These are phyloP conservation scores for Kwoniella dejecticola DNA, from an alignment of 768 basidiomycete genomes.

Conservation along the genomic window DNA sequence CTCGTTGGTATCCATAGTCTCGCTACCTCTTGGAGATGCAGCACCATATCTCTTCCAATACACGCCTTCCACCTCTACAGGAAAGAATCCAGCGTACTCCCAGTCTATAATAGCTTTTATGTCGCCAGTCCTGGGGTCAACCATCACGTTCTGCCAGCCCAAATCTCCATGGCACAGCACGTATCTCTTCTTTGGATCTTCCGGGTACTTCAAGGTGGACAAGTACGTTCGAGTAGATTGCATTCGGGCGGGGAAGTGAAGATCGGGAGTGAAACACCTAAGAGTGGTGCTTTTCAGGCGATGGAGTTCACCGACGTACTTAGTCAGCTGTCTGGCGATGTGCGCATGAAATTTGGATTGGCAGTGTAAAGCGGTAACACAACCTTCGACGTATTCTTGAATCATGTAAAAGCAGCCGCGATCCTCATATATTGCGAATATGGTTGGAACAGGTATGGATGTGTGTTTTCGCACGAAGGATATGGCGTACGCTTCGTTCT, in stretches of 20 bases:
- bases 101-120: constrained; percentile 22
- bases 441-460: neutral
- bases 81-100: constrained; percentile 32
- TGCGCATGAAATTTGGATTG: no score
- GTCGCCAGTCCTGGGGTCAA: constrained; percentile 14
- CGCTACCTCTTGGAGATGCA: neutral
- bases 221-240: neutral
- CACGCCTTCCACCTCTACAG: constrained; percentile 14
- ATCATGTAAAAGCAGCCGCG: neutral
- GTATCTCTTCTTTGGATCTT: constrained; percentile 3
- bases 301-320: constrained; percentile 9
- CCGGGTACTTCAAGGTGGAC: neutral
- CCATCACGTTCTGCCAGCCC: constrained; percentile 15
- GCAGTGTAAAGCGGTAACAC: no score
- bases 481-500: neutral
- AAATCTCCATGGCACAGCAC: constrained; percentile 30
- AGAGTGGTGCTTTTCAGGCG: neutral
- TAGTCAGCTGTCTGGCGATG: neutral
- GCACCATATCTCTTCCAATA: constrained; percentile 15
- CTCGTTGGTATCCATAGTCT: neutral
- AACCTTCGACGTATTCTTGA: constrained; percentile 1
- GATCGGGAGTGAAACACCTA: constrained; percentile 2
- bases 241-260: constrained; percentile 6
- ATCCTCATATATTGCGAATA: neutral
- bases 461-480: neutral